Conservation (phyloP, 768 basidiomycete genomes). For the Psilocybe cubensis region DNA sequence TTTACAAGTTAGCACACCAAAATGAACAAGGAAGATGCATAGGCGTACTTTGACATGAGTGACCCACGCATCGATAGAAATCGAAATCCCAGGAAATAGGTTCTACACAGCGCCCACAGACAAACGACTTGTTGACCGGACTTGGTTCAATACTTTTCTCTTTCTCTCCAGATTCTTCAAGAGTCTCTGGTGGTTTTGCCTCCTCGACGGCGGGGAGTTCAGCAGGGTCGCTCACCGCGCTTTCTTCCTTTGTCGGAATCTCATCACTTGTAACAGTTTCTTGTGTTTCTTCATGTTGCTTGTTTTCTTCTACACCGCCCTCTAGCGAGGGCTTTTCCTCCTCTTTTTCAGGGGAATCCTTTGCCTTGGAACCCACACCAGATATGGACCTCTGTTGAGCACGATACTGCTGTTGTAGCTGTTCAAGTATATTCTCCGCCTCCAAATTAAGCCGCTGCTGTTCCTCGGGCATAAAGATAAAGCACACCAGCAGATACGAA, state of each 20-base stretch:
- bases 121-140: neutral
- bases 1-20: neutral
- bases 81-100: neutral
- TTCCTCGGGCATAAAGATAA: neutral
- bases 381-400: neutral
- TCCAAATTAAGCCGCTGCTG: neutral
- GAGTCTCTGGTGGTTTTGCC: too few relatives aligned
- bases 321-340: neutral
- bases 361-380: neutral
- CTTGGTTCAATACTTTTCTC: neutral
- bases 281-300: too few relatives aligned
- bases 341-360: neutral
- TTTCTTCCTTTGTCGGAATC: too few relatives aligned
- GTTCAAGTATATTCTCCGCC: neutral
- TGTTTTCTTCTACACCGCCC: too few relatives aligned
- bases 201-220: too few relatives aligned
- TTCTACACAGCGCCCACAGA: neutral
- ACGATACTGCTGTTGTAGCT: neutral
- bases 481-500: neutral
- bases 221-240: too few relatives aligned
- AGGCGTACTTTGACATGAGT: neutral
- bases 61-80: neutral
- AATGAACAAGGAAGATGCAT: neutral
- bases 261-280: too few relatives aligned
- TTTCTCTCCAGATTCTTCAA: too few relatives aligned